These are phyloP conservation scores for Colletotrichum chlorophyti DNA, from an alignment of 2,329 filamentous ascomycete genomes.

Conservation along the genomic window DNA sequence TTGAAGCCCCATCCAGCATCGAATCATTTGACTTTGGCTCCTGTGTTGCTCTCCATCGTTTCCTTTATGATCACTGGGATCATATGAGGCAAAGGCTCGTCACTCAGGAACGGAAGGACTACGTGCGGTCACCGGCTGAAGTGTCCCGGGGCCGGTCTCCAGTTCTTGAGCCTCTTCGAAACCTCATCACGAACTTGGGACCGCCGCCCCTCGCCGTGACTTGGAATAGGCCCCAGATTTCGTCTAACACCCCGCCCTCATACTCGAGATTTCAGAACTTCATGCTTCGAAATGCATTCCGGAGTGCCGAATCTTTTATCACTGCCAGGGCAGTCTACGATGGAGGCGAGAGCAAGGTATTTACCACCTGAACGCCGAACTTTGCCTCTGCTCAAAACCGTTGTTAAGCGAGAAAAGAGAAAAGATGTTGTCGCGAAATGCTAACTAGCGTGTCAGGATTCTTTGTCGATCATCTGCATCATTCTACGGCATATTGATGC, in stretches of 20 bases:
- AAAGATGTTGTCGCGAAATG: too few relatives aligned
- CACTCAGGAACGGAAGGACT: conserved; percentile 63
- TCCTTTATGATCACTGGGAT: conserved; percentile 76
- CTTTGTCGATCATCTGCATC: conserved; percentile 71
- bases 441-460: conserved; percentile 53
- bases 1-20: conserved; percentile 46
- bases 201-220: conserved; percentile 72
- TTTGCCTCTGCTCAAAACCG: too few relatives aligned
- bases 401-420: too few relatives aligned
- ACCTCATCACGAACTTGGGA: conserved; percentile 70
- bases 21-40: conserved; percentile 74
- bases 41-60: conserved; percentile 72
- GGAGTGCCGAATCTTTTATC: conserved; percentile 68
- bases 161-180: conserved; percentile 65
- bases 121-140: conserved; percentile 61
- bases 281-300: conserved; percentile 73
- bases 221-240: conserved; percentile 73
- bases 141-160: conserved; percentile 58
- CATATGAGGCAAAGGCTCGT: conserved; percentile 70
- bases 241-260: conserved; percentile 65
- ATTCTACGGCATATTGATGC: conserved; percentile 72
- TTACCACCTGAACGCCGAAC: too few relatives aligned
- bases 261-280: conserved; percentile 77
- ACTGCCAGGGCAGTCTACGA: conserved; percentile 73
- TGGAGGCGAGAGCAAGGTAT: conserved; percentile 71